Conservation (phyloP, 495 filamentous ascomycete genomes). For the Xylaria grammica region DNA sequence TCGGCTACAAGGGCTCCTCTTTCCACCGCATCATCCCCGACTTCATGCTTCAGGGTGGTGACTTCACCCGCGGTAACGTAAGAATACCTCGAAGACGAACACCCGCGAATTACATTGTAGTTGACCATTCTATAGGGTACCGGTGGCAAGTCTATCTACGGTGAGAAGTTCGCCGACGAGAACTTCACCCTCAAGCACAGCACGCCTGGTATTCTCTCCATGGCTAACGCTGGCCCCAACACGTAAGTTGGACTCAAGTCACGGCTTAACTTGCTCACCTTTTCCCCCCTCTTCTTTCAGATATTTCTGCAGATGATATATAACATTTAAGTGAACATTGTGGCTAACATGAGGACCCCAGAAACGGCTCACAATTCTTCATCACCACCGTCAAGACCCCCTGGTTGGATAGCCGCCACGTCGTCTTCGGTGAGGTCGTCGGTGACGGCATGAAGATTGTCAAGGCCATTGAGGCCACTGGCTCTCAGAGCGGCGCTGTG, state of each 20-base stretch:
- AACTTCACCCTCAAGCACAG: conserved; percentile 73
- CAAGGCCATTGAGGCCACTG: conserved; percentile 74
- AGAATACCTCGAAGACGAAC: conserved; percentile 36
- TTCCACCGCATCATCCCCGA: conserved; percentile 96
- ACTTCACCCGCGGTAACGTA: conserved; percentile 96
- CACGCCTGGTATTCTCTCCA: conserved; percentile 70
- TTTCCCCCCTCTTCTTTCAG: background rate
- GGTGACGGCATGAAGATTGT: conserved; percentile 66
- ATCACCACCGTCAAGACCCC: conserved; percentile 72
- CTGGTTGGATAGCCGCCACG: conserved; percentile 80
- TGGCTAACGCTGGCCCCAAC: conserved; percentile 83
- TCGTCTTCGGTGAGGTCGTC: conserved; percentile 80
- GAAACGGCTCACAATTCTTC: conserved; percentile 82
- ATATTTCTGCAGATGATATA: background rate
- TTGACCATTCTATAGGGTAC: conserved; percentile 64
- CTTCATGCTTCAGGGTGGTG: conserved; percentile 99
- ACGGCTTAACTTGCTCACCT: background rate
- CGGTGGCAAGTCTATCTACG: conserved; percentile 86
- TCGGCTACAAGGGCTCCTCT: conserved; percentile 76
- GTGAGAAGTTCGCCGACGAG: conserved; percentile 84
- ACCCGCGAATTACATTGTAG: conserved; percentile 14
- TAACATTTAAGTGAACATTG: conserved; percentile 6
- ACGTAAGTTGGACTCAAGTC: conserved; percentile 57
- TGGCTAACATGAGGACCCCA: conserved; percentile 31
- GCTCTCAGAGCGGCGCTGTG: conserved; percentile 65